These are phyloP conservation scores for Colletotrichum higginsianum DNA, from an alignment of 2,329 filamentous ascomycete species.

Conservation along the genomic window DNA sequence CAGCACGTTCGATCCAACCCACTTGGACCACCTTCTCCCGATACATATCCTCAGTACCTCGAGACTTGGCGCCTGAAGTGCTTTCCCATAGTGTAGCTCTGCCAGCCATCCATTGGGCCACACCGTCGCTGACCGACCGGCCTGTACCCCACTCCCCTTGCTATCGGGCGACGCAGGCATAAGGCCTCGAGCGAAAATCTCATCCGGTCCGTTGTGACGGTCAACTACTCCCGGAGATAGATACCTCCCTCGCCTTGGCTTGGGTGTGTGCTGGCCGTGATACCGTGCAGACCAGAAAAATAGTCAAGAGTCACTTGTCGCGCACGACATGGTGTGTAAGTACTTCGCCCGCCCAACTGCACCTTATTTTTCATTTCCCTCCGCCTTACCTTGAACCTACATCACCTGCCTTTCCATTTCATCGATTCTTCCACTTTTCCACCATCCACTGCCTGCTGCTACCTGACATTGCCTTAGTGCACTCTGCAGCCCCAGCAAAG, in stretches of 20 bases:
- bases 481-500: slow-evolving; percentile 26
- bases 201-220: slow-evolving; percentile 27
- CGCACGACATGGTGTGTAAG: slow-evolving; percentile 42
- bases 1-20: slow-evolving; percentile 15
- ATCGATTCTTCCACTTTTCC: slow-evolving; percentile 23
- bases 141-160: slow-evolving; percentile 31
- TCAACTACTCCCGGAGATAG: slow-evolving; percentile 5
- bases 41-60: slow-evolving; percentile 38
- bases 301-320: not conserved
- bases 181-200: slow-evolving; percentile 27
- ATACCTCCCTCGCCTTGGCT: not conserved
- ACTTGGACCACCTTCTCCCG: slow-evolving; percentile 31
- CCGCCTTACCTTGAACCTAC: slow-evolving; percentile 12
- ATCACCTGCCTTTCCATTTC: slow-evolving; percentile 1
- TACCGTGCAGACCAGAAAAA: not conserved
- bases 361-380: not conserved
- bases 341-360: slow-evolving; percentile 5
- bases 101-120: slow-evolving; percentile 27
- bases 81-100: slow-evolving; percentile 3
- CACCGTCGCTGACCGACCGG: slow-evolving; percentile 32
- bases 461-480: slow-evolving; percentile 15
- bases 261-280: not conserved
- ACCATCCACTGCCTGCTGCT: slow-evolving; percentile 12
- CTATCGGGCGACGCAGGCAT: slow-evolving; percentile 35
- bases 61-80: slow-evolving; percentile 40